A percentile compares a stretch with the other conserved stretches of the same genome.
phyloP scores from a whole-genome alignment of 2,329 filamentous ascomycete species.

The Alternaria conjuncta region DNA sequence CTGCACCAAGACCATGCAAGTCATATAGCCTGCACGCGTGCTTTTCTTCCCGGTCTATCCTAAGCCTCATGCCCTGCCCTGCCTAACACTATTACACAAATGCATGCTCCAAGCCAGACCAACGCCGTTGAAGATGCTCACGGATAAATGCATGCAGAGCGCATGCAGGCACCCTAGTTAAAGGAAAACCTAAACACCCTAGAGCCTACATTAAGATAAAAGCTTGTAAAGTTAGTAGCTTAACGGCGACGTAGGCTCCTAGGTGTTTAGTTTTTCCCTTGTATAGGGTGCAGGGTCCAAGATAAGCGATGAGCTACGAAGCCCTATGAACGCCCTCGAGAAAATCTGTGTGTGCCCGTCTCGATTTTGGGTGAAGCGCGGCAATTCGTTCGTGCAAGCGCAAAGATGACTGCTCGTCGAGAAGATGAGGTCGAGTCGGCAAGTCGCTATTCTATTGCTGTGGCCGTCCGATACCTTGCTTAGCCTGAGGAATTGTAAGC shows the following conservation, averaged over 20 bases:
- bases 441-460: conserved; percentile 11
- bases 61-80: conserved; percentile 9
- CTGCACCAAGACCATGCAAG: neutral
- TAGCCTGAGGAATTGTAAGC: conserved; percentile 41
- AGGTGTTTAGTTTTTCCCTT: no score
- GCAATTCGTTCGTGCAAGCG: conserved; percentile 3
- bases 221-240: no score
- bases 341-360: neutral
- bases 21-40: neutral
- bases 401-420: neutral
- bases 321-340: neutral
- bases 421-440: neutral
- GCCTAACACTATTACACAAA: conserved; percentile 14
- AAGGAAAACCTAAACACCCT: no score
- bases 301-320: conserved; percentile 7
- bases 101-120: conserved; percentile 1
- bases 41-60: conserved; percentile 3
- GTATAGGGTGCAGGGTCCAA: neutral
- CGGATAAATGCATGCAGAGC: conserved; percentile 15
- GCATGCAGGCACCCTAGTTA: neutral
- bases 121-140: conserved; percentile 20
- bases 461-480: conserved; percentile 46
- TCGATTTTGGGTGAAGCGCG: conserved; percentile 2
- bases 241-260: no score
- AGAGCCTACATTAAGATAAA: no score